phyloP scores from a whole-genome alignment of 2,329 filamentous ascomycete species.

The Curvularia spicifera region DNA sequence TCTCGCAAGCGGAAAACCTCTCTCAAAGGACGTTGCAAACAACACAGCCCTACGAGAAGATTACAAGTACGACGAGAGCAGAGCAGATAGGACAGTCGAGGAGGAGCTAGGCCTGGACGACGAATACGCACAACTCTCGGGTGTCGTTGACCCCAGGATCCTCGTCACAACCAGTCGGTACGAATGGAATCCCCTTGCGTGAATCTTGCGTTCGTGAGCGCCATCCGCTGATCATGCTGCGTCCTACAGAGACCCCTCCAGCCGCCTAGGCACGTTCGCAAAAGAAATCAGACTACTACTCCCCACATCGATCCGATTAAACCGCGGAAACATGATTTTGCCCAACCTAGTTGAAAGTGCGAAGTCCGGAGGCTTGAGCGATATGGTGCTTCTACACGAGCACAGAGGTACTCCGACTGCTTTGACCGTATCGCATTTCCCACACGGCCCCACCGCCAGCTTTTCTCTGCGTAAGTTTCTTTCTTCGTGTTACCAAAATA shows the following conservation, averaged over 20 bases:
- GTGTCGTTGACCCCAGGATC: constrained; percentile 85
- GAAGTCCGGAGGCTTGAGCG: constrained; percentile 78
- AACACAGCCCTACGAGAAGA: constrained; percentile 84
- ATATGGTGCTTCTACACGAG: constrained; percentile 78
- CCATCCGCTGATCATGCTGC: not conserved
- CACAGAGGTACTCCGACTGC: constrained; percentile 88
- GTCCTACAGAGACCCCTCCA: constrained; percentile 15
- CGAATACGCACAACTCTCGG: constrained; percentile 90
- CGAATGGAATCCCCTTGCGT: not conserved
- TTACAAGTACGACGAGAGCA: constrained; percentile 91
- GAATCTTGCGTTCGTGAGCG: not conserved
- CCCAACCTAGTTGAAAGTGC: constrained; percentile 84
- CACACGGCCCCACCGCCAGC: constrained; percentile 84
- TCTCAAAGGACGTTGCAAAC: constrained; percentile 82
- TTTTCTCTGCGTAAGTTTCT: constrained; percentile 69
- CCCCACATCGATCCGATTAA: constrained; percentile 85
- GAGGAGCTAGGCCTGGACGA: constrained; percentile 80
- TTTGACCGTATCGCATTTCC: constrained; percentile 84
- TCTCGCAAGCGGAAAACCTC: constrained; percentile 84
- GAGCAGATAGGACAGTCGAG: constrained; percentile 68
- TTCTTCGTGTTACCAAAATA: not conserved
- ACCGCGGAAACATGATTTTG: constrained; percentile 88
- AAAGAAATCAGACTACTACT: constrained; percentile 88
- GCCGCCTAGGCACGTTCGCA: constrained; percentile 81
- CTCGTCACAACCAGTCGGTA: constrained; percentile 79